Percentiles rank a stretch among this genome's conserved stretches.
Conservation (phyloP, 2,329 filamentous ascomycete species). For the Scedosporium aurantiacum region DNA sequence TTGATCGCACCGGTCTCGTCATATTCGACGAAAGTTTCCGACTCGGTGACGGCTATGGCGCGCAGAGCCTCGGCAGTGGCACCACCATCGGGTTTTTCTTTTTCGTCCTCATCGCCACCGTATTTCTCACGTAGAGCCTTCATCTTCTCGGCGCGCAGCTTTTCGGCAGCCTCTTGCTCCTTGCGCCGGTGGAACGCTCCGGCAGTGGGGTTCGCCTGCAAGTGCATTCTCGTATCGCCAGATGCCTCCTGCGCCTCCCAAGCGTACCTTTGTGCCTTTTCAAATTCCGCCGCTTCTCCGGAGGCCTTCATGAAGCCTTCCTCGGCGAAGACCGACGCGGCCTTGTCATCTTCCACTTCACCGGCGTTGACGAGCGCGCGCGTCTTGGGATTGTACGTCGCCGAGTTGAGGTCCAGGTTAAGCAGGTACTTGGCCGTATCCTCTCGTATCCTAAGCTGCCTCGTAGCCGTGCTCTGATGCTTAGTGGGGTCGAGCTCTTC, state of each 20-base stretch:
- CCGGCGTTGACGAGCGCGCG: slow-evolving; percentile 80
- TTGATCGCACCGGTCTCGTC: slow-evolving; percentile 85
- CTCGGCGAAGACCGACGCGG: slow-evolving; percentile 75
- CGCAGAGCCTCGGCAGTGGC: slow-evolving; percentile 19
- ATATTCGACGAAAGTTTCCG: slow-evolving; percentile 85
- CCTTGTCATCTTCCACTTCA: slow-evolving; percentile 67
- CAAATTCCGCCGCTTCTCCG: slow-evolving; percentile 88
- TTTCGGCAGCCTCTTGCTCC: slow-evolving; percentile 61
- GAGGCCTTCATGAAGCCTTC: slow-evolving; percentile 84
- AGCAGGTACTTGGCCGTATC: slow-evolving; percentile 95
- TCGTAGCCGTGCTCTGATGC: slow-evolving; percentile 79
- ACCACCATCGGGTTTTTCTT: not conserved
- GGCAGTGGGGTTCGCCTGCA: slow-evolving; percentile 93
- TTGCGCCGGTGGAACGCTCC: slow-evolving; percentile 77
- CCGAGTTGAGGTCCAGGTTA: slow-evolving; percentile 90
- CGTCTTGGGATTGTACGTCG: slow-evolving; percentile 96
- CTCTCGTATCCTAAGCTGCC: slow-evolving; percentile 84
- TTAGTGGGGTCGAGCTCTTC: slow-evolving; percentile 96
- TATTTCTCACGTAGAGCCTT: slow-evolving; percentile 73
- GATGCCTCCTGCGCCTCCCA: slow-evolving; percentile 89
- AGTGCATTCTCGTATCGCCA: slow-evolving; percentile 68
- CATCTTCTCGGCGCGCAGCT: slow-evolving; percentile 55
- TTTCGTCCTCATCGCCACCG: slow-evolving; percentile 46
- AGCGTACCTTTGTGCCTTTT: slow-evolving; percentile 76
- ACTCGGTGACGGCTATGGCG: slow-evolving; percentile 57